Conservation (phyloP, 2,329 filamentous ascomycete species). For the Volutella citrinella region DNA sequence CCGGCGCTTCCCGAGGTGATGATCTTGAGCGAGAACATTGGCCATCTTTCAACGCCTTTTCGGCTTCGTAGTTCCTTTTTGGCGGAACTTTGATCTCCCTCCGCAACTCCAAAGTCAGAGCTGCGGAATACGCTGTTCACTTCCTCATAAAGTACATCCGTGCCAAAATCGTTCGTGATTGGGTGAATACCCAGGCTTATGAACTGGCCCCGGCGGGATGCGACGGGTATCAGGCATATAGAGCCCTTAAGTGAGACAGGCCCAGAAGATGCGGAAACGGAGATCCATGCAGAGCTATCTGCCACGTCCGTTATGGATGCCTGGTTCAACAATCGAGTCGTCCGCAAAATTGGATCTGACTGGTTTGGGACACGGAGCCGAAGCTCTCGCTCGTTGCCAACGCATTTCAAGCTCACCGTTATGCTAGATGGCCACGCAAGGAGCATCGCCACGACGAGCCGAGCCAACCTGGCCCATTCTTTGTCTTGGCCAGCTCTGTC, state of each 20-base stretch:
- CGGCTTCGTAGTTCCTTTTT: slow-evolving; percentile 45
- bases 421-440: slow-evolving; percentile 63
- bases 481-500: slow-evolving; percentile 52
- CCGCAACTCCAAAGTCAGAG: slow-evolving; percentile 71
- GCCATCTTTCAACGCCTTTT: slow-evolving; percentile 74
- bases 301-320: slow-evolving; percentile 57
- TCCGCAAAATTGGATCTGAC: slow-evolving; percentile 18
- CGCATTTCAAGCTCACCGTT: slow-evolving; percentile 58
- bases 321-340: slow-evolving; percentile 59
- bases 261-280: slow-evolving; percentile 63
- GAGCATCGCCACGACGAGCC: slow-evolving; percentile 60
- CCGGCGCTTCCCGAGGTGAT: slow-evolving; percentile 31
- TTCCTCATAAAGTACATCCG: slow-evolving; percentile 70
- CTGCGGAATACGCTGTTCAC: slow-evolving; percentile 73
- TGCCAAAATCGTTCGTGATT: slow-evolving; percentile 50
- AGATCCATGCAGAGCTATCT: slow-evolving; percentile 62
- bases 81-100: slow-evolving; percentile 41
- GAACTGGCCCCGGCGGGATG: slow-evolving; percentile 74
- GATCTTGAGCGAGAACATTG: slow-evolving; percentile 83
- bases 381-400: slow-evolving; percentile 32
- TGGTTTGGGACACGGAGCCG: slow-evolving; percentile 31
- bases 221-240: slow-evolving; percentile 67
- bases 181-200: slow-evolving; percentile 74
- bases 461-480: slow-evolving; percentile 64
- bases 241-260: slow-evolving; percentile 64